Evolutionary conservation across 2,329 filamentous ascomycete species (phyloP), one percentile per base, ranked within the genome.

Genomic region (Pseudopithomyces chartarum): DNA sequence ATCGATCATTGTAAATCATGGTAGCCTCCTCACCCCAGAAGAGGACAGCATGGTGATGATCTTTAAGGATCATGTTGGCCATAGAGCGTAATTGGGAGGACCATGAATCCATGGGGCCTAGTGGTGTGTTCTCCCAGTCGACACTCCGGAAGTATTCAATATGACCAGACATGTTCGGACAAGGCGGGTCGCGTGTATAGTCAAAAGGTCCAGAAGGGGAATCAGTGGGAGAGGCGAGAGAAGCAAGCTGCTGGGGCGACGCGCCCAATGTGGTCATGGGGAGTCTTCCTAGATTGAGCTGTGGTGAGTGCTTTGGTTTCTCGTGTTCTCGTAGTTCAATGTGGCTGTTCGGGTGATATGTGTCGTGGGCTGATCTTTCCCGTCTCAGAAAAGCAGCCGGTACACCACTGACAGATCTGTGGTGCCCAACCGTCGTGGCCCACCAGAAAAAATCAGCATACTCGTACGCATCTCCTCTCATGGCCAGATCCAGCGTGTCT

Each of bases 41-140:
- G 76, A 92, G 83, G 2, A 88, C 86, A 2, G 86, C 85, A 1
- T 88, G 87, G 2, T 64, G 55, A 40, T 62, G 57, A 40, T 70
- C 66, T 13, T 62, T 63, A 89, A 94, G 91, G 59, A 94, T 85
- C 48, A 93, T 77, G 69, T 92, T 93, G 40, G 89, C 87, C 84
- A 92, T 88, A 62, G 85, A 85, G 52, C 90, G 84, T 46, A 94
- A 76, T 63, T 91, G 88, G 23, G 83, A 73, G 2, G 83, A 77
- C 90, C 91, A 95, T 26, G 80, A 74, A 57, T 87, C 85, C 42
- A 94, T 90, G 0, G 90, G 88, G 0, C 91, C 91, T 1, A 94
- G 79, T 6, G 86, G 78, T 1, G 91, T 94, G 0, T 82, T 78
- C 2, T 82, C 82, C 91, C 91, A 95, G 68, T 92, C 87, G 23